phyloP scores from a whole-genome alignment of 352 stramenopile species.

The Phytophthora macrochlamydospora region DNA sequence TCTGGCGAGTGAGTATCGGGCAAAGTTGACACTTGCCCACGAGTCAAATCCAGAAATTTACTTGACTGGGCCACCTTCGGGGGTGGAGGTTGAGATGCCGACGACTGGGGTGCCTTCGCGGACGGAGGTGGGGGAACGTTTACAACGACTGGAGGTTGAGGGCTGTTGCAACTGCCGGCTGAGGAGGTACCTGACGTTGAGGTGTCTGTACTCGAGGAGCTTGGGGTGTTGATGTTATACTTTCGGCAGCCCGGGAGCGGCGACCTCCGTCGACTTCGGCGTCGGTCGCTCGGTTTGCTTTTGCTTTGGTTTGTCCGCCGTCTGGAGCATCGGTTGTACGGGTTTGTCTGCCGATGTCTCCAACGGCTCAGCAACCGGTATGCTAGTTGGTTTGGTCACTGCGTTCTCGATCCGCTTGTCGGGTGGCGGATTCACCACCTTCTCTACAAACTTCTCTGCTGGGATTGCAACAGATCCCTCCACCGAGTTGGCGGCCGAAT shows the following conservation, averaged over 20 bases:
- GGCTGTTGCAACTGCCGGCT: no score
- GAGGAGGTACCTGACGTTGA: no score
- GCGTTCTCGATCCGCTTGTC: background rate
- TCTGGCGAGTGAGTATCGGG: background rate
- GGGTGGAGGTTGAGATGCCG: no score
- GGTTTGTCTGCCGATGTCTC: constrained; percentile 8
- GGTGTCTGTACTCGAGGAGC: background rate
- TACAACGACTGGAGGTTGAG: no score
- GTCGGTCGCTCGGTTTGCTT: background rate
- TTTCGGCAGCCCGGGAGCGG: background rate
- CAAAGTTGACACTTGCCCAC: constrained; percentile 12
- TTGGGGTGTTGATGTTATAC: background rate
- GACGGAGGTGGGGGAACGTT: no score
- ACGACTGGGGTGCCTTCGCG: no score
- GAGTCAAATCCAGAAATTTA: constrained; percentile 27
- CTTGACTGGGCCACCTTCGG: background rate
- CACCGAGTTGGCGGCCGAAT: constrained; percentile 6
- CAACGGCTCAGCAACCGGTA: no score
- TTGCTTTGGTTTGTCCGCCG: constrained; percentile 12
- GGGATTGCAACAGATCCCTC: constrained; percentile 7
- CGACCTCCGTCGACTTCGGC: no score
- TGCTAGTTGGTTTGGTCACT: background rate
- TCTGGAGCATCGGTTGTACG: constrained; percentile 2
- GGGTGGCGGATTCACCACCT: constrained; percentile 6
- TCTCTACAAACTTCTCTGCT: constrained; percentile 7